Base-by-base conservation (phyloP, 805 yeast species). In the Wilhelminamyces savonicus region DNA sequence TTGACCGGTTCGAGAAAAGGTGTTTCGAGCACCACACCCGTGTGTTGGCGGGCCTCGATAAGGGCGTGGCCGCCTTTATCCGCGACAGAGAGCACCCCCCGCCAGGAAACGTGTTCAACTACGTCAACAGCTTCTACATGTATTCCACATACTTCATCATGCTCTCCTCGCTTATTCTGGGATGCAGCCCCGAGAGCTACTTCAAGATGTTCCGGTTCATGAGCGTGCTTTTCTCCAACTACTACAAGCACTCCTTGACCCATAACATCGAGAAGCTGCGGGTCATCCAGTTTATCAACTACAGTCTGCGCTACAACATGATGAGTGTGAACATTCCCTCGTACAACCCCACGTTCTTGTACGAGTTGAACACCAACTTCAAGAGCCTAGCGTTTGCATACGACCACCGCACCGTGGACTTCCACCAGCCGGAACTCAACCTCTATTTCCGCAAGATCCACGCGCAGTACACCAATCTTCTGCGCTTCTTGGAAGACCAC, bases 381-480 rank as follows among this genome's bases (percentile, higher is more conserved):
- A 12, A 17, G 7, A 3, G 16, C 13, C 12, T 30, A 15, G 24
- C 10, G 8, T 8, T 5, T 7, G n/a, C 21, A 4, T 24, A 13
- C 21, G 20, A 21, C 21, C 13, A 17, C 18, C 7, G 13, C n/a
- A 19, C 13, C 12, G 17, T 26, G 9, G 19, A 23, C 14, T 34
- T 23, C 16, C 18, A 27, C 3, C 23, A 27, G 25, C 16, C n/a
- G 7, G 12, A 20, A 2, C 13, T 29, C n/a, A 27, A 25, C 14
- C 16, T 25, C 4, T 16, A 15, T 8, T 40, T 26, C 19, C 13
- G 24, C n/a, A 24, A 25, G 16, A 19, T 41, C 15, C 18, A 24
- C 15, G 26, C 16, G 23, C 40, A 45, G 14, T 52, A 39, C 32
- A 29, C 35, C 20, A 32, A 28, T 17, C 27, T 53, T n/a, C 14